Base-by-base conservation (phyloP, 2,329 filamentous ascomycete genomes). In the Aschersonia sp. region DNA sequence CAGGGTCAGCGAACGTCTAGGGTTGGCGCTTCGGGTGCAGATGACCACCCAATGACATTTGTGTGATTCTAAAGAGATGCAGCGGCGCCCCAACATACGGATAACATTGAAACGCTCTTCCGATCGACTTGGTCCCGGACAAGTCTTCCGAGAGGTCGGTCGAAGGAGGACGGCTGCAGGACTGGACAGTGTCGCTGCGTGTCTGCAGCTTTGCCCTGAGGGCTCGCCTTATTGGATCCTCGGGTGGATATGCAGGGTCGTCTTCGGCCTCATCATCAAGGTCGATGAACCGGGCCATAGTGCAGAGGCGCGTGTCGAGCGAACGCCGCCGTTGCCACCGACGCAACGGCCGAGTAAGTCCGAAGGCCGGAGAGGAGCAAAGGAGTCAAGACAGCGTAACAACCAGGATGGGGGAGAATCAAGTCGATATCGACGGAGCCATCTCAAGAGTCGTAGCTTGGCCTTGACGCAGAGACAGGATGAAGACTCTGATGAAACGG, bases 91-190 rank as follows among this genome's bases (percentile, higher is more conserved):
- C 2, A 4, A 46, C 55, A 37, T 59, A 66, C 63, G 63, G 63
- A 50, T 65, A 66, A 48, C 63, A 65, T 47, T 58, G 57, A 47
- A 66, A 60, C 2, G 63, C 61, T 40, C 57, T 54, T 8, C 56
- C 59, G 5, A 58, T 55, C 42, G 56, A 53, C 43, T 50, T 61
- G 41, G 42, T 40, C 30, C 31, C 45, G n/a, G 44, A 30, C 30
- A 46, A 31, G 30, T 22, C 22, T 22, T 22, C 22, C 35, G 35
- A 12, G 35, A 37, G 8, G 2, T 8, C 12, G 8, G 35, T 9
- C 12, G 35, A 37, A 8, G 35, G 35, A 37, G 39, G 29, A 31
- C 30, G 22, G 35, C 30, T 9, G 44, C 39, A 30, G 33, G 30
- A 39, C 39, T 30, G n/a, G 11, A 14, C 2, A 5, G 7, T 47